Evolutionary conservation across 139 green algal species (phyloP), one percentile per base, ranked within the genome.

Genomic region (Axilococcus clingmanii): DNA sequence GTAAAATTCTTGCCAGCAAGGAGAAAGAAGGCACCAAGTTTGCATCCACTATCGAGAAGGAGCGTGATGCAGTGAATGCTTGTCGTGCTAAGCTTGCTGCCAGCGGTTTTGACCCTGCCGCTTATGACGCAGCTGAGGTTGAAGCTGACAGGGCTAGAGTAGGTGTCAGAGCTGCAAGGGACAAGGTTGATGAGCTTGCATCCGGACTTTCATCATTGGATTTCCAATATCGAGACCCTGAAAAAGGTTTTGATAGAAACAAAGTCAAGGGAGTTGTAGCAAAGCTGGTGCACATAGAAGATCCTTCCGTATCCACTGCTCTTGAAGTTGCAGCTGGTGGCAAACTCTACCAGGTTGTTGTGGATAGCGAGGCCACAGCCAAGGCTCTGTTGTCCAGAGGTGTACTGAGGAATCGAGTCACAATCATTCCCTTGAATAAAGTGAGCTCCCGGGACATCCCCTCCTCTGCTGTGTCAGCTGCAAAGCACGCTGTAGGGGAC

Each of bases 351-450:
- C 83, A 99, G 61, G 84, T 94, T n/a, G 74, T 85, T 14, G 75
- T 86, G 17, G 80, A 88, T 41, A 63, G n/a, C 19, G 66, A 74
- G 38, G 19, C 48, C n/a, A 96, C 83, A 0, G 91, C 78, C 50
- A 95, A 95, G 66, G 66, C 79, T 40, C 72, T 99, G 36, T 72
- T 99, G 45, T 68, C 83, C 19, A 71, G 76, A 12, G 89, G 87
- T 2, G 53, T 79, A 51, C 78, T 98, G 19, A 59, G 64, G 9
- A 77, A 83, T 46, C 74, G 89, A 7, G 86, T 96, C 15, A 99
- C 93, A 28, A 85, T 99, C 72, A 91, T 99, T 42, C 92, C 93
- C 0, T 79, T 99, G 11, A 91, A 97, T 82, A 95, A 96, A 75
- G 88, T 90, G 43, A 29, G 25, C 44, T 11, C 16, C 16, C 29